A percentile compares a stretch with the other conserved stretches of the same genome.
phyloP scores from a whole-genome alignment of 768 basidiomycete genomes.

The Kwoniella sp. region DNA sequence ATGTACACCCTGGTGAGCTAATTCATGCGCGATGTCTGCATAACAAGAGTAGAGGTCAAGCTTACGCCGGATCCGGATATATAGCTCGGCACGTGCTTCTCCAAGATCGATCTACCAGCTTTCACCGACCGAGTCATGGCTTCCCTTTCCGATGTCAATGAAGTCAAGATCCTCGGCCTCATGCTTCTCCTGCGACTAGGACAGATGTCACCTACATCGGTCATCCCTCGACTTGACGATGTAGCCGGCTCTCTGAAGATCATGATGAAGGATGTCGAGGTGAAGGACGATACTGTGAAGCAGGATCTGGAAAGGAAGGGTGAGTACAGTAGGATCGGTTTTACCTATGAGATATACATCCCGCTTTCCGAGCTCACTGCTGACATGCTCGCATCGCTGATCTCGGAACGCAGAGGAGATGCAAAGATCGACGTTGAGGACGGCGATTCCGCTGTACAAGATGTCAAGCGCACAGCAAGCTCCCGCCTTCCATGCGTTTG shows the following conservation, averaged over 20 bases:
- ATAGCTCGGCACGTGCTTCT: slow-evolving; percentile 68
- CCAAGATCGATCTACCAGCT: slow-evolving; percentile 80
- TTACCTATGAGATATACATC: not conserved
- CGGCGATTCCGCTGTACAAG: slow-evolving; percentile 82
- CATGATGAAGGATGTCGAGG: slow-evolving; percentile 77
- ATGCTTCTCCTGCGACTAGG: slow-evolving; percentile 92
- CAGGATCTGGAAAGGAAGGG: slow-evolving; percentile 87
- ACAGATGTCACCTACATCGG: slow-evolving; percentile 78
- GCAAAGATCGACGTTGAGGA: slow-evolving; percentile 84
- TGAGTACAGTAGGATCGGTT: slow-evolving; percentile 14
- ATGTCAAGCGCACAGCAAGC: slow-evolving; percentile 67
- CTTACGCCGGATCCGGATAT: not conserved
- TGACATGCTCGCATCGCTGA: not conserved
- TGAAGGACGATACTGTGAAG: slow-evolving; percentile 85
- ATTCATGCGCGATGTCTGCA: not conserved
- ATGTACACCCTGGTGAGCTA: slow-evolving; percentile 61
- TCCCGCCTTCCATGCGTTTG: slow-evolving; percentile 75
- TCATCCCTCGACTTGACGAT: slow-evolving; percentile 58
- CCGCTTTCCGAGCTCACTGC: not conserved
- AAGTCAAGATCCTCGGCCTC: slow-evolving; percentile 94
- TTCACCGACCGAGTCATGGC: slow-evolving; percentile 79
- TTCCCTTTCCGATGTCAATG: slow-evolving; percentile 87
- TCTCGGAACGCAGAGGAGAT: slow-evolving; percentile 81
- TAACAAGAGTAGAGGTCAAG: not conserved
- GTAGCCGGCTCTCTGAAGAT: slow-evolving; percentile 76